phyloP scores from a whole-genome alignment of 2,329 filamentous ascomycete genomes.

The Colletotrichum siamense region DNA sequence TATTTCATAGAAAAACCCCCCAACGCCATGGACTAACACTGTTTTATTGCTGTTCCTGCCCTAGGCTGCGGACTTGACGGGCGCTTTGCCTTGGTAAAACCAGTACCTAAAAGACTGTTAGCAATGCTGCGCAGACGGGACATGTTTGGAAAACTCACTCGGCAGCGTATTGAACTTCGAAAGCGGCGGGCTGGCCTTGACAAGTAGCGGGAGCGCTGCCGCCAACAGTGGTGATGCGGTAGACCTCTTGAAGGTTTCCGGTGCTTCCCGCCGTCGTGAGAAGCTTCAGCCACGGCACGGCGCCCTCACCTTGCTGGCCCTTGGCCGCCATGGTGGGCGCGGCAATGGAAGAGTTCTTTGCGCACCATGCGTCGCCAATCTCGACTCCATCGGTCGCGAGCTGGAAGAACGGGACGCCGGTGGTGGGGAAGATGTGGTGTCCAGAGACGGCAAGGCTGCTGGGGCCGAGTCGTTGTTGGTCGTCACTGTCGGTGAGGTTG shows the following conservation, averaged over 20 bases:
- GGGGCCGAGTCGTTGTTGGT: constrained; percentile 49
- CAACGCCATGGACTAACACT: neutral
- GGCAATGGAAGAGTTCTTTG: constrained; percentile 63
- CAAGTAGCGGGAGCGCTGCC: constrained; percentile 79
- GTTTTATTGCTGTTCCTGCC: neutral
- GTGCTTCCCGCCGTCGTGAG: constrained; percentile 59
- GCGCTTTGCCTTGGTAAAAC: constrained; percentile 33
- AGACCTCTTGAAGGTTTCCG: constrained; percentile 74
- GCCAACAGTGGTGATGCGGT: constrained; percentile 83
- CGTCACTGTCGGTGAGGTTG: constrained; percentile 44
- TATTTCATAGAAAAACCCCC: neutral
- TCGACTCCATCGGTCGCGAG: constrained; percentile 63
- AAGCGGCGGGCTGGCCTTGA: constrained; percentile 63
- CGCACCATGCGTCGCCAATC: constrained; percentile 66
- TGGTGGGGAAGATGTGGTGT: constrained; percentile 80
- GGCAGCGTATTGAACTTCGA: constrained; percentile 81
- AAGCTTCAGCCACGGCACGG: constrained; percentile 84
- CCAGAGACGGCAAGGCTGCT: constrained; percentile 71
- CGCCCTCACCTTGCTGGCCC: constrained; percentile 68
- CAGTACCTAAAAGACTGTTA: constrained; percentile 37
- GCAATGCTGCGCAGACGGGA: neutral
- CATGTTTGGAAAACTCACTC: constrained; percentile 67
- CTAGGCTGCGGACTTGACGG: neutral
- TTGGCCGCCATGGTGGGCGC: constrained; percentile 67
- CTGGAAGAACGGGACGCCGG: constrained; percentile 80